Percentiles rank a stretch among this genome's conserved stretches.
Conservation (phyloP, 1,284 basidiomycete species). For the Dichomitus squalens region DNA sequence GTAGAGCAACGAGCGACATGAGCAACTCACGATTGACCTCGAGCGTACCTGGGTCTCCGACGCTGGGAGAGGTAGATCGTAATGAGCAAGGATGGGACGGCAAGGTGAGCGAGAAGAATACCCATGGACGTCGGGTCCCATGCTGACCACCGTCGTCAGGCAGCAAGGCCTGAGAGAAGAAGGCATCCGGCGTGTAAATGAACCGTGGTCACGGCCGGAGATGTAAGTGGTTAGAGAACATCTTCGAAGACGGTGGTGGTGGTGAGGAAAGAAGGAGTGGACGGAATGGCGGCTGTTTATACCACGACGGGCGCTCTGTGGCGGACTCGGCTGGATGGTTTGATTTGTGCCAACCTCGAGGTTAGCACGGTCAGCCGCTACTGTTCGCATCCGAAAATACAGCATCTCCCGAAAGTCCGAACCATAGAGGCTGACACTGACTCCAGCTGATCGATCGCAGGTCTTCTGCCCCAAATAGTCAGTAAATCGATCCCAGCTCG, state of each 20-base stretch:
- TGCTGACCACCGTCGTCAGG: not conserved
- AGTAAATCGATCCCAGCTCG: not conserved
- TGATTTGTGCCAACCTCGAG: no score
- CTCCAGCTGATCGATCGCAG: not conserved
- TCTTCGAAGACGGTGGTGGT: not conserved
- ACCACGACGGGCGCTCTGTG: not conserved
- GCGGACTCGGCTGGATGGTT: not conserved
- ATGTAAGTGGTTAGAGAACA: not conserved
- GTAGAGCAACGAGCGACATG: not conserved
- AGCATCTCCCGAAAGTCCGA: no score
- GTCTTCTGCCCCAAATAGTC: not conserved
- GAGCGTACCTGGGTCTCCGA: not conserved
- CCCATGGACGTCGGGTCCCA: not conserved
- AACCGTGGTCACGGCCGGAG: not conserved
- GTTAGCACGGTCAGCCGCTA: not conserved
- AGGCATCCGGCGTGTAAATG: not conserved
- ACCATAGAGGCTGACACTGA: no score
- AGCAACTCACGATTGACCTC: not conserved
- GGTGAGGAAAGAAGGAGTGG: not conserved
- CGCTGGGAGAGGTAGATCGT: not conserved
- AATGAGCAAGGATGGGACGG: no score
- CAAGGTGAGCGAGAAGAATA: not conserved
- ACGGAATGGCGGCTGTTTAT: not conserved
- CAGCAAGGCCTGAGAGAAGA: not conserved
- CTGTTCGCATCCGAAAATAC: not conserved